Evolutionary conservation across 2,329 filamentous ascomycete genomes (phyloP).

Genomic region (Trichoderma polysporum): DNA sequence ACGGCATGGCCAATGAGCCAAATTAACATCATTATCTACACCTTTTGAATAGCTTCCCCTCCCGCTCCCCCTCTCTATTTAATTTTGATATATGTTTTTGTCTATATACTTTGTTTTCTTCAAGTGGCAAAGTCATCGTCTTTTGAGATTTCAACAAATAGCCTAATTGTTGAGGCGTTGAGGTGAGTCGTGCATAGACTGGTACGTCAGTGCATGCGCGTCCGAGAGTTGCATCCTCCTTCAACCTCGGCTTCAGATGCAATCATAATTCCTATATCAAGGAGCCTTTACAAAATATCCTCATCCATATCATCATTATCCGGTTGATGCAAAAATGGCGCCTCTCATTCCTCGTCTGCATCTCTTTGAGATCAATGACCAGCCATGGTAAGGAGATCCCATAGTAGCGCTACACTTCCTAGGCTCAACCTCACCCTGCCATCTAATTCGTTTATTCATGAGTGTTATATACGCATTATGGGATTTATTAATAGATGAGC

Average conservation of each 20-base stretch:
- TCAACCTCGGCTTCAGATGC: background rate
- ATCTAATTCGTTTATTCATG: background rate
- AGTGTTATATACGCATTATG: background rate
- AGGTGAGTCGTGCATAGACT: background rate
- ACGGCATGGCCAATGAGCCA: background rate
- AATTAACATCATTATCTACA: background rate
- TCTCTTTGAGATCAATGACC: conserved; percentile 67
- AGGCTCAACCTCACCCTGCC: background rate
- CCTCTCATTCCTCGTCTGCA: conserved; percentile 59
- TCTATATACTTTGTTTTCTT: background rate
- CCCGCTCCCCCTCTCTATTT: too few species aligned
- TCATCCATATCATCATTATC: background rate
- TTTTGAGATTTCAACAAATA: background rate
- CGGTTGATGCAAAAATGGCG: conserved; percentile 37
- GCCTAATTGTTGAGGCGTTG: background rate
- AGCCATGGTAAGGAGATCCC: conserved; percentile 53
- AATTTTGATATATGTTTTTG: background rate
- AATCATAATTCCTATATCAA: background rate
- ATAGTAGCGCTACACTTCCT: background rate
- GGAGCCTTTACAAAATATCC: background rate
- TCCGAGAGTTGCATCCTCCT: background rate
- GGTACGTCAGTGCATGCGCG: background rate
- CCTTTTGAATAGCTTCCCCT: too few species aligned
- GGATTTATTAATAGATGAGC: background rate
- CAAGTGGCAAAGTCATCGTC: background rate